A percentile compares a stretch with the other conserved stretches of the same genome.
phyloP scores from a whole-genome alignment of 768 basidiomycete genomes.

The Calocera cornea region DNA sequence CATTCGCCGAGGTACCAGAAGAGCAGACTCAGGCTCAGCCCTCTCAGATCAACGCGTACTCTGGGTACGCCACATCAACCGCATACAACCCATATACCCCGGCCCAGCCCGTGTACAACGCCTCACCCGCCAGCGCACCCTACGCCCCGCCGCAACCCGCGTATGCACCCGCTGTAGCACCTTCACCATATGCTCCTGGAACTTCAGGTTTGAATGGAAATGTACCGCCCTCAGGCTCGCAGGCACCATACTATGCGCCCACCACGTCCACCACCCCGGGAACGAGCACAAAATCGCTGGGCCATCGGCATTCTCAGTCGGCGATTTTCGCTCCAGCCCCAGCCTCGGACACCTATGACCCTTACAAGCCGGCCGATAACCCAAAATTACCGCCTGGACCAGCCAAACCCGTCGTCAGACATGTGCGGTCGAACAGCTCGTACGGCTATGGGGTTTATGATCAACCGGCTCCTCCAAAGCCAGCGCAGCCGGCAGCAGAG shows the following conservation, averaged over 20 bases:
- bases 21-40: background rate
- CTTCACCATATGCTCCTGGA: background rate
- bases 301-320: slow-evolving; percentile 5
- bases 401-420: background rate
- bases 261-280: background rate
- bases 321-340: slow-evolving; percentile 17
- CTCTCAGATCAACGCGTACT: background rate
- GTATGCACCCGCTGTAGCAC: background rate
- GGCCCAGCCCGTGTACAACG: slow-evolving; percentile 22
- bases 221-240: background rate
- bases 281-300: background rate
- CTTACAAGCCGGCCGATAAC: slow-evolving; percentile 15
- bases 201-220: background rate
- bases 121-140: slow-evolving; percentile 20
- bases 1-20: background rate
- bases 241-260: background rate
- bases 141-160: background rate
- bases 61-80: slow-evolving; percentile 1
- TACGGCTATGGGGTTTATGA: background rate
- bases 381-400: background rate
- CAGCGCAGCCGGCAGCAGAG: background rate
- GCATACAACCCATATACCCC: slow-evolving; percentile 4
- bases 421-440: background rate
- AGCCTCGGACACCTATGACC: slow-evolving; percentile 11
- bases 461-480: background rate